Conservation (phyloP, 2,329 filamentous ascomycete species). For the Pestalotiopsis sp. region DNA sequence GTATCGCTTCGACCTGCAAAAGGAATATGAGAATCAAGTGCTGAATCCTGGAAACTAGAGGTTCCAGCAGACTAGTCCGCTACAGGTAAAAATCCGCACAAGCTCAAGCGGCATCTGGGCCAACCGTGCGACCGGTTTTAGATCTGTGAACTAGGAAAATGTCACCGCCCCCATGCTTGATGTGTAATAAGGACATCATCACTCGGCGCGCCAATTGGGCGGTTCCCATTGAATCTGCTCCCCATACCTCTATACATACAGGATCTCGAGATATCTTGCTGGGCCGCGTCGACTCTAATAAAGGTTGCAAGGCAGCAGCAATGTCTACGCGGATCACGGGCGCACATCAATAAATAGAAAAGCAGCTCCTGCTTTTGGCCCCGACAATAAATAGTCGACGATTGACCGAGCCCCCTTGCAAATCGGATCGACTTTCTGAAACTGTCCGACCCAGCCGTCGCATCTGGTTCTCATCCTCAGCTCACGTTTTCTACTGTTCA, state of each 20-base stretch:
- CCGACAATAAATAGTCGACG: neutral
- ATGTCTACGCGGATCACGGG: neutral
- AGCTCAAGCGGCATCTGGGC: neutral
- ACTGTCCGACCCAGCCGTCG: constrained; percentile 3
- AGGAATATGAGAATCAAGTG: neutral
- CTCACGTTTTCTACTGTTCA: neutral
- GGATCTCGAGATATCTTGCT: neutral
- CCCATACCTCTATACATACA: neutral
- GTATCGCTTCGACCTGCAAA: neutral
- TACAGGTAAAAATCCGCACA: neutral
- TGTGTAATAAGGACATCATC: constrained; percentile 10
- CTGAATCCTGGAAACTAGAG: neutral
- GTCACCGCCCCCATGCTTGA: neutral
- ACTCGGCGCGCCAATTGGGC: neutral
- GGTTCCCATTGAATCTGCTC: neutral
- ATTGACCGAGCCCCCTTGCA: neutral
- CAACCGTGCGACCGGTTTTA: constrained; percentile 1
- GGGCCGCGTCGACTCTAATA: neutral
- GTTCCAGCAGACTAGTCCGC: neutral
- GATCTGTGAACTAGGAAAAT: neutral
- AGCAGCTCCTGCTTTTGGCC: neutral
- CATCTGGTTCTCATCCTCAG: neutral
- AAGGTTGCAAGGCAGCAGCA: neutral
- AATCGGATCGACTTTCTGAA: constrained; percentile 6
- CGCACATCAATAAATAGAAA: neutral